Evolutionary conservation across 768 basidiomycete species (phyloP).

Genomic region (Leucocoprinus leucothites): DNA sequence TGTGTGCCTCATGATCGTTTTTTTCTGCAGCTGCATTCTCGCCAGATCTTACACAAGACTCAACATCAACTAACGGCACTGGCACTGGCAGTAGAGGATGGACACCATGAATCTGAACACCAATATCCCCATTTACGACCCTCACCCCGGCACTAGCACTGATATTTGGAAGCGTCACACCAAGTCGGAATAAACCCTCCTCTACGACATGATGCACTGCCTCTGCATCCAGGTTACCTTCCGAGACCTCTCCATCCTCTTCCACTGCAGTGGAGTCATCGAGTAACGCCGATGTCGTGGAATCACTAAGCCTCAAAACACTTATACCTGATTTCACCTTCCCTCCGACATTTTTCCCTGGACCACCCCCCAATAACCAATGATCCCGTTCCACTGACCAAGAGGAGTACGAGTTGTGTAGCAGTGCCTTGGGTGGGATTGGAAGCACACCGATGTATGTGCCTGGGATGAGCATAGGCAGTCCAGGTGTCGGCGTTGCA

Average conservation of each 20-base stretch:
- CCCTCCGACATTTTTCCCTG: too few species aligned
- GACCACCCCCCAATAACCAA: too few species aligned
- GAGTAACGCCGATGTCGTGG: neutral
- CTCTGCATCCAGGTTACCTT: neutral
- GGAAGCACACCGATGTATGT: conserved; percentile 1
- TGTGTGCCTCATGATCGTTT: conserved; percentile 38
- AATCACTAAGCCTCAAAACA: neutral
- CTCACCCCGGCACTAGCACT: neutral
- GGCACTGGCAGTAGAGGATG: neutral
- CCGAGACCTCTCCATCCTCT: too few species aligned
- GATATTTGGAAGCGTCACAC: conserved; percentile 1
- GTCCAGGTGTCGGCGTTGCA: neutral
- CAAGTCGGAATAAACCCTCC: neutral
- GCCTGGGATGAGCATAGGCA: conserved; percentile 3
- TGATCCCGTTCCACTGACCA: too few species aligned
- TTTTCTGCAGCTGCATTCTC: neutral
- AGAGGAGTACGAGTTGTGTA: too few species aligned
- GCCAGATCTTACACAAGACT: too few species aligned
- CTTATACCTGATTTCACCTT: neutral
- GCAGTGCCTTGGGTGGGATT: too few species aligned
- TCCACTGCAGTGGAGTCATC: too few species aligned
- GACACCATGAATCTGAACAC: neutral
- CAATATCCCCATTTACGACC: neutral
- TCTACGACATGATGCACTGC: too few species aligned
- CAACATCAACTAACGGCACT: too few species aligned